Percentiles rank a stretch among this genome's conserved stretches.
Evolutionary conservation across 139 green algal species (phyloP).

Genomic region (Limnomonas spitsbergensis): DNA sequence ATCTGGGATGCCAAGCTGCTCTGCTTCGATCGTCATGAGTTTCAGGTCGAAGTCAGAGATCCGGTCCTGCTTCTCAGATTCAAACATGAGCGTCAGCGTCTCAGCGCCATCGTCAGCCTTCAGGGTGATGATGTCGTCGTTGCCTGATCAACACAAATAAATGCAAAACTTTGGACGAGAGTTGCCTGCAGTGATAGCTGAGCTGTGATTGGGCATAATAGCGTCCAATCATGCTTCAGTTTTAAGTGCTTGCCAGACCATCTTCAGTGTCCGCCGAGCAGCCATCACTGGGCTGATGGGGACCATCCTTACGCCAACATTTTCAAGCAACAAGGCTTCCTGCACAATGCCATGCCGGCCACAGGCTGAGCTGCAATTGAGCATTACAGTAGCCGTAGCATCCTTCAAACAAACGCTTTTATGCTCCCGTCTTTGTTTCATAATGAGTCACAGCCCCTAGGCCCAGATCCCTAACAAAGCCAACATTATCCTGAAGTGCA

Average conservation of each 20-base stretch:
- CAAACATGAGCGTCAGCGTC: conserved; percentile 93
- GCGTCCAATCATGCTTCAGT: neutral
- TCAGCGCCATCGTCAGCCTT: conserved; percentile 87
- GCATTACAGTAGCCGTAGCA: too few species aligned
- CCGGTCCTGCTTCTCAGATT: conserved; percentile 69
- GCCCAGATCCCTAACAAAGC: too few species aligned
- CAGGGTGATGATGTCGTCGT: conserved; percentile 92
- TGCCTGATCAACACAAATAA: conserved; percentile 35
- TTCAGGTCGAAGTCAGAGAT: conserved; percentile 95
- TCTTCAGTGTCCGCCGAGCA: neutral
- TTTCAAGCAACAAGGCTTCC: too few species aligned
- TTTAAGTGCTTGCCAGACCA: neutral
- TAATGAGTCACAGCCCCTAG: too few species aligned
- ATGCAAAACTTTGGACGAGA: neutral
- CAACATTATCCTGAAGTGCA: too few species aligned
- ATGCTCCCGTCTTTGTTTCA: too few species aligned
- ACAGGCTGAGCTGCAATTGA: too few species aligned
- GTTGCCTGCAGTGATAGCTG: neutral
- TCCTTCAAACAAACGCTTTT: too few species aligned
- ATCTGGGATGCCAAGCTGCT: conserved; percentile 94
- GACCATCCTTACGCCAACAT: too few species aligned
- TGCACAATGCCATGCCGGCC: too few species aligned
- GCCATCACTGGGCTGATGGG: neutral
- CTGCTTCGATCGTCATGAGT: conserved; percentile 96
- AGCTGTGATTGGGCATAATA: neutral